Conservation (phyloP, 2,329 filamentous ascomycete genomes). For the Monosporascus sp. region DNA sequence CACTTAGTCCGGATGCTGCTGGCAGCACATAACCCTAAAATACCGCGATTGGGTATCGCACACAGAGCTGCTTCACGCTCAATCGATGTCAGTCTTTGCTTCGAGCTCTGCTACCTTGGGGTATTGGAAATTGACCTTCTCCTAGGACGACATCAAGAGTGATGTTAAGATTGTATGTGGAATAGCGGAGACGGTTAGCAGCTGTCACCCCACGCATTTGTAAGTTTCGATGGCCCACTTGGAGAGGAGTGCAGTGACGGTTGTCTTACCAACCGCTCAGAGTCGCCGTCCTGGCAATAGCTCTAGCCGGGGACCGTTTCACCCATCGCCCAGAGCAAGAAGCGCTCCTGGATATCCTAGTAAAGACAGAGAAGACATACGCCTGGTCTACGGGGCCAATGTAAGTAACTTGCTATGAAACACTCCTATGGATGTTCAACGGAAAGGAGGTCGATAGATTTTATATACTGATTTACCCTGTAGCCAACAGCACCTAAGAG, state of each 20-base stretch:
- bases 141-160: constrained; percentile 14
- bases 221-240: constrained; percentile 1
- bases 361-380: constrained; percentile 20
- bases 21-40: constrained; percentile 16
- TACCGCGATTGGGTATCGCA: constrained; percentile 16
- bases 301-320: constrained; percentile 30
- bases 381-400: constrained; percentile 9
- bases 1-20: constrained; percentile 22
- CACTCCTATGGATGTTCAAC: neutral
- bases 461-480: neutral
- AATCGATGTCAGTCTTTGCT: constrained; percentile 5
- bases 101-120: neutral
- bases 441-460: too few species aligned
- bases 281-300: constrained; percentile 20
- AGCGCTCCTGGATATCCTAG: constrained; percentile 25
- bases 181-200: constrained; percentile 14
- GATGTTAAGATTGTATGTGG: constrained; percentile 21
- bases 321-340: constrained; percentile 22
- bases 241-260: neutral
- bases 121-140: neutral
- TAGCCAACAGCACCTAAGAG: neutral
- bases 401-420: neutral
- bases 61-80: constrained; percentile 4
- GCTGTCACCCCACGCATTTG: constrained; percentile 18
- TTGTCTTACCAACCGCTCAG: neutral